phyloP scores from a whole-genome alignment of 2,329 filamentous ascomycete genomes.

The Colletotrichum sp. region DNA sequence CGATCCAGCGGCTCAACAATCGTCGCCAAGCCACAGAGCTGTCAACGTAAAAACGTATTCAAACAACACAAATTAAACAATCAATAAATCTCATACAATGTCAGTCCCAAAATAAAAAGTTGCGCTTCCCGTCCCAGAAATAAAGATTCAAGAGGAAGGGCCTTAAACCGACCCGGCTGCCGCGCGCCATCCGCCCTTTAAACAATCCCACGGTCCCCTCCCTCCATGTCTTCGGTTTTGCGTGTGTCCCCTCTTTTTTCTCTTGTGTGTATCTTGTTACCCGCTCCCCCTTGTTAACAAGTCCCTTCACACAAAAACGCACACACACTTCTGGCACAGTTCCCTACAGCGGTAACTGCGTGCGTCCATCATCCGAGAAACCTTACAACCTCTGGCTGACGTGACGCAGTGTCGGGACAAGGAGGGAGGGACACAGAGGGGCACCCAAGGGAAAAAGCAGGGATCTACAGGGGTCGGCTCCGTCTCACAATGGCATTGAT shows the following conservation, averaged over 20 bases:
- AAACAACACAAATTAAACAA: constrained; percentile 19
- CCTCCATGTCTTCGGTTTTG: not conserved
- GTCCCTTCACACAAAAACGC: not conserved
- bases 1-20: constrained; percentile 19
- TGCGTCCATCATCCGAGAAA: not conserved
- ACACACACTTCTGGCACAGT: not conserved
- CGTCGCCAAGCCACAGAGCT: not conserved
- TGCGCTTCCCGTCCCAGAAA: not conserved
- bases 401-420: constrained; percentile 9
- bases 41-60: constrained; percentile 8
- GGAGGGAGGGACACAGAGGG: not conserved
- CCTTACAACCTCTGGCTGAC: constrained; percentile 8
- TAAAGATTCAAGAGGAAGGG: not conserved
- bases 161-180: not conserved
- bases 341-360: not conserved
- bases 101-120: constrained; percentile 1
- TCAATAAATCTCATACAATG: constrained; percentile 7
- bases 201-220: not conserved
- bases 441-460: not conserved
- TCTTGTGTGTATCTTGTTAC: not conserved
- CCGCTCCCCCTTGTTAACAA: not conserved
- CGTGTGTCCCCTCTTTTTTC: not conserved
- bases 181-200: constrained; percentile 5
- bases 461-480: constrained; percentile 4
- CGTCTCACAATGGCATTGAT: constrained; percentile 20